Evolutionary conservation across 148 eudicot genomes (phyloP).

Genomic region (Selenicereus undatus): DNA sequence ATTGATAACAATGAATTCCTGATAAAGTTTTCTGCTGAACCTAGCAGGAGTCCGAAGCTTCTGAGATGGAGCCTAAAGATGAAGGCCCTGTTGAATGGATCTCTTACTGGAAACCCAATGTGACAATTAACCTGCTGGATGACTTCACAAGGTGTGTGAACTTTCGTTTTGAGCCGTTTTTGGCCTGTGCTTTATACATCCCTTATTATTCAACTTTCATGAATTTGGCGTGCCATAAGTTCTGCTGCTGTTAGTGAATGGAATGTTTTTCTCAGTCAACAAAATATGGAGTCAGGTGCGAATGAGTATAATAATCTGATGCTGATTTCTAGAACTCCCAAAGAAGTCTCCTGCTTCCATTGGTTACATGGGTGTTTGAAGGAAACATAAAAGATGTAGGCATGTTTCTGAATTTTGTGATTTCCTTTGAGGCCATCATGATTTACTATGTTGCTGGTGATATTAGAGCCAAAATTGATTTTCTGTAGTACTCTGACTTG

Average conservation of each 20-base stretch:
- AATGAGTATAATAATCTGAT: neutral
- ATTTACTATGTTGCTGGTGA: no score
- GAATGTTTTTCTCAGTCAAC: neutral
- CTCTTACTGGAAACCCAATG: constrained; percentile 95
- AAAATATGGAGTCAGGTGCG: neutral
- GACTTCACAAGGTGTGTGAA: constrained; percentile 72
- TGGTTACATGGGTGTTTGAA: neutral
- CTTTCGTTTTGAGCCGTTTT: neutral
- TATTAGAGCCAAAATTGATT: no score
- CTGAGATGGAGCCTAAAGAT: constrained; percentile 49
- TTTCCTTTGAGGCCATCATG: neutral
- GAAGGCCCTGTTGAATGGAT: constrained; percentile 77
- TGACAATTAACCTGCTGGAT: constrained; percentile 89
- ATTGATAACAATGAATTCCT: neutral
- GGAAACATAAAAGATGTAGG: neutral
- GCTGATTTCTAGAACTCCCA: neutral
- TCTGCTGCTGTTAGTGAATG: neutral
- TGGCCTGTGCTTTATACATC: neutral
- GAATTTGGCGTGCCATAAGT: neutral
- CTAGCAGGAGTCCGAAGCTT: constrained; percentile 57
- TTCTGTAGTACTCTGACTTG: neutral
- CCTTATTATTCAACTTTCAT: neutral
- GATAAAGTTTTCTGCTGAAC: constrained; percentile 1
- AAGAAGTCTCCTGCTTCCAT: neutral
- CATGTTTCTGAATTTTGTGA: neutral